Evolutionary conservation across 129 eudicot species (phyloP).

Genomic region (carrot (Daucus carota)): DNA sequence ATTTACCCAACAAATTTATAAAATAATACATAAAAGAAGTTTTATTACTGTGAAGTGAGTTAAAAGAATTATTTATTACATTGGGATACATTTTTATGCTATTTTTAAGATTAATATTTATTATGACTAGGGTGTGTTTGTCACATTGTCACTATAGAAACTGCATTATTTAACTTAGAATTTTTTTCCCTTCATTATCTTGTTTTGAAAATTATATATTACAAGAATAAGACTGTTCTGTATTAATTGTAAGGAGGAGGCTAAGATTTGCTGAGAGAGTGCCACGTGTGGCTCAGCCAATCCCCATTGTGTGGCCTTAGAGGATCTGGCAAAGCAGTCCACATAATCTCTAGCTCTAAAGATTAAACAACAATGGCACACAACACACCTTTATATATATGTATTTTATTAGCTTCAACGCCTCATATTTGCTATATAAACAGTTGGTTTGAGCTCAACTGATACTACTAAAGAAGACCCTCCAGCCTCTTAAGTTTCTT

Average conservation of each 20-base stretch:
- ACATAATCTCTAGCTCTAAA: slow-evolving; percentile 1
- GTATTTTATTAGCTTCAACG: not conserved
- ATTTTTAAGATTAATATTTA: not conserved
- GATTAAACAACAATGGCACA: not conserved
- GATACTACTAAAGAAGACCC: not conserved
- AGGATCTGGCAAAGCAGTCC: slow-evolving; percentile 4
- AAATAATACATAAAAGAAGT: too few species aligned
- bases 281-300: slow-evolving; percentile 15
- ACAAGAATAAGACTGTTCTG: not conserved
- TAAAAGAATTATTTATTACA: too few species aligned
- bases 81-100: too few species aligned
- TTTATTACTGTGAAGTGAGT: too few species aligned
- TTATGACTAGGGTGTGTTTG: not conserved
- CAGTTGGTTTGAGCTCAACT: slow-evolving; percentile 3
- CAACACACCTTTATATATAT: not conserved
- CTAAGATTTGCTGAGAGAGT: not conserved
- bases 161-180: not conserved
- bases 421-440: not conserved
- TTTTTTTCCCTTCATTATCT: not conserved
- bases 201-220: not conserved
- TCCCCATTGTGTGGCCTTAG: slow-evolving; percentile 7
- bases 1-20: too few species aligned
- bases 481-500: not conserved
- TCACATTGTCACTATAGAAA: not conserved
- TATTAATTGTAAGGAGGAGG: not conserved